Conservation (phyloP, 805 yeast genomes). For the Candida orba region DNA sequence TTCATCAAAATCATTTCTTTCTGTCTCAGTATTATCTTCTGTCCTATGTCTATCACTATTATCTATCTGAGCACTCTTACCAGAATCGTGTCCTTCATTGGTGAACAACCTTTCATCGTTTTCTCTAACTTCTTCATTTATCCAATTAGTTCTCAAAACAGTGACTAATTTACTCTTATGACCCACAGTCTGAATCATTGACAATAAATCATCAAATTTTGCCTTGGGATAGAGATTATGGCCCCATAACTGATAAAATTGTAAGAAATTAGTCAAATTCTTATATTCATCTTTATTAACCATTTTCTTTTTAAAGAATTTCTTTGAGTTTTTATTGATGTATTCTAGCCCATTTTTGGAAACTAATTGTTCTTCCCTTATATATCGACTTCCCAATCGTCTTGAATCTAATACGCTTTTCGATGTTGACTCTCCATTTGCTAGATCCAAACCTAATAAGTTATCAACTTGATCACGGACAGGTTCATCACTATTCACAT, state of each 20-base stretch:
- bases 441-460: constrained; percentile 8
- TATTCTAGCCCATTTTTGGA: constrained; percentile 49
- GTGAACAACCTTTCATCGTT: no score
- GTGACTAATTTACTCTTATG: constrained; percentile 33
- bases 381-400: constrained; percentile 19
- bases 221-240: constrained; percentile 76
- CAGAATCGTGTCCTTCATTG: no score
- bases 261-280: constrained; percentile 42
- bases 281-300: constrained; percentile 37
- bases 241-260: constrained; percentile 67
- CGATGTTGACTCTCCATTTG: background rate
- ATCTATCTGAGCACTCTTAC: no score
- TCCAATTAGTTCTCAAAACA: constrained; percentile 32
- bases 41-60: background rate
- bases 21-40: background rate
- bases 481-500: background rate
- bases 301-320: constrained; percentile 17
- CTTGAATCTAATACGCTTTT: background rate
- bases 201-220: constrained; percentile 61
- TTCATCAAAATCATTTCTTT: background rate
- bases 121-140: constrained; percentile 28
- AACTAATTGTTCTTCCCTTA: constrained; percentile 46
- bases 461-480: constrained; percentile 4
- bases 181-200: constrained; percentile 45
- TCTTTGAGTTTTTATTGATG: constrained; percentile 31